Evolutionary conservation across 1,284 basidiomycete species (phyloP).

Genomic region (Microbotryum scabiosae): DNA sequence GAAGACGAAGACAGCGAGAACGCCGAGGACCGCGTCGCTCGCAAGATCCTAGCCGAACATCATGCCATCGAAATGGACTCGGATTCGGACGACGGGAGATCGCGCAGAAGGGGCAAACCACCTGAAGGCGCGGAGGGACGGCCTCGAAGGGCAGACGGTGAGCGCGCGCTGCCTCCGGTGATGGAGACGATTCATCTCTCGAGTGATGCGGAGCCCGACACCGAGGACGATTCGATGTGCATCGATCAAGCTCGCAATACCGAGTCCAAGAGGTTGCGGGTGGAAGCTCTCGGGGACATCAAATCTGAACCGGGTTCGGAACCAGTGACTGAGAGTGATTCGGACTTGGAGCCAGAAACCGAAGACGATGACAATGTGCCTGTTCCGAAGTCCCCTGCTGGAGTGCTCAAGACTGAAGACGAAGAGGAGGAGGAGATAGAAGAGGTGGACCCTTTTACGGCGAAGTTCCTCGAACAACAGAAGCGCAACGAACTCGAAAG

Average conservation of each 20-base stretch:
- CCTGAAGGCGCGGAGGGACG: conserved; percentile 9
- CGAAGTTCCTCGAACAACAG: too few species aligned
- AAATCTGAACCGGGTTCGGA: neutral
- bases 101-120: neutral
- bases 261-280: too few species aligned
- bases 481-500: too few species aligned
- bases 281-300: too few species aligned
- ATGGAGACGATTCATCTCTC: neutral
- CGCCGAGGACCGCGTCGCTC: neutral
- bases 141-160: conserved; percentile 4
- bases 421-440: too few species aligned
- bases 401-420: too few species aligned
- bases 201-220: neutral
- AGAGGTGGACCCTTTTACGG: too few species aligned
- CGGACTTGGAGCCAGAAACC: too few species aligned
- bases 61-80: neutral
- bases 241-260: too few species aligned
- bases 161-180: neutral
- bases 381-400: too few species aligned
- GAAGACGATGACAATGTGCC: too few species aligned
- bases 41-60: neutral
- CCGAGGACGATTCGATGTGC: too few species aligned
- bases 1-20: neutral
- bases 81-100: neutral
- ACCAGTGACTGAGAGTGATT: neutral